phyloP scores from a whole-genome alignment of 331 rosid genomes.

The Pyrus hybrid region DNA sequence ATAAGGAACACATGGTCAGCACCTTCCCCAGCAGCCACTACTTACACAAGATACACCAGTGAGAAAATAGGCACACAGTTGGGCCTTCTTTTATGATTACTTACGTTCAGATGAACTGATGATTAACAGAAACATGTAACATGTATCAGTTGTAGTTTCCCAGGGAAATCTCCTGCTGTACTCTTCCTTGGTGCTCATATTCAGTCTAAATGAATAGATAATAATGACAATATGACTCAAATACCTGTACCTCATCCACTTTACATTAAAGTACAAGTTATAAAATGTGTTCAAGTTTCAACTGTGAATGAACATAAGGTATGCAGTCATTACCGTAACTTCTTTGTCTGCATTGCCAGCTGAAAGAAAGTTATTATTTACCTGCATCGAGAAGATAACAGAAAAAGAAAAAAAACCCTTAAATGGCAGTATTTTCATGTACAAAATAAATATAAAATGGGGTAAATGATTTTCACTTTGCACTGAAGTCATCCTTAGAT shows the following conservation, averaged over 20 bases:
- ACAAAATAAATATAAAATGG: neutral
- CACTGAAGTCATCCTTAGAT: neutral
- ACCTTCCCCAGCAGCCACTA: neutral
- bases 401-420: constrained; percentile 3
- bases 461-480: neutral
- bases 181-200: neutral
- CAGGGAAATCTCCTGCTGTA: no score
- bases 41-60: neutral
- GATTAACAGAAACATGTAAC: neutral
- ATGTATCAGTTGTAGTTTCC: no score
- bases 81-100: neutral
- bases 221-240: neutral
- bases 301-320: neutral
- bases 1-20: neutral
- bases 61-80: neutral
- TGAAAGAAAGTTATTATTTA: constrained; percentile 93
- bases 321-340: constrained; percentile 53
- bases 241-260: neutral
- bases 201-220: neutral
- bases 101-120: neutral
- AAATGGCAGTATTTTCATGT: neutral
- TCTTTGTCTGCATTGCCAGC: constrained; percentile 90
- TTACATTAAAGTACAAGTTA: neutral
- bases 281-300: neutral
- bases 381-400: constrained; percentile 50